A percentile compares a stretch with the other conserved stretches of the same genome.
Evolutionary conservation across 768 basidiomycete species (phyloP).

Genomic region (Sporobolomyces phaffii): DNA sequence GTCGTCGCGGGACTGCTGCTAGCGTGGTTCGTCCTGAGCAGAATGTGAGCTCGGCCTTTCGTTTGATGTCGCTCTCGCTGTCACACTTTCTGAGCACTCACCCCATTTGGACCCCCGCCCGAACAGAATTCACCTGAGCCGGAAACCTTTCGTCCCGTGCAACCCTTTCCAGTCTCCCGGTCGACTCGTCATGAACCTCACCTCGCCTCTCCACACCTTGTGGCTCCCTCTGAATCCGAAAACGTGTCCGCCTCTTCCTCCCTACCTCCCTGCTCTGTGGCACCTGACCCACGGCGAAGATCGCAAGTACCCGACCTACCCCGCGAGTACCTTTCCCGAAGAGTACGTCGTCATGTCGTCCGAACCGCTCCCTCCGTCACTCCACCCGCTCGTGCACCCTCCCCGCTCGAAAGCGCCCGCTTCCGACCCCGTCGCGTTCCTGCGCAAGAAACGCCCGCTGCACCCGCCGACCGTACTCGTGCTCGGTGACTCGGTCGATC

Average conservation of each 20-base stretch:
- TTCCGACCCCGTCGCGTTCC: conserved; percentile 28
- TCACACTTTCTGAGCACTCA: too few relatives aligned
- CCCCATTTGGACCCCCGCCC: background rate
- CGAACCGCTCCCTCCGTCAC: conserved; percentile 2
- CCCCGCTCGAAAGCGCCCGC: background rate
- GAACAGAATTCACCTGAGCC: background rate
- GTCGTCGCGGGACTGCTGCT: background rate
- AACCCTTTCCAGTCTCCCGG: conserved; percentile 25
- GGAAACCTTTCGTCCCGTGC: conserved; percentile 19
- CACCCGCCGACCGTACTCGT: conserved; percentile 33
- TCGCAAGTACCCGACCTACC: conserved; percentile 7
- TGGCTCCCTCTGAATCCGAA: conserved; percentile 26
- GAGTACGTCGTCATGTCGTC: conserved; percentile 30
- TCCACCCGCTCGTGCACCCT: background rate
- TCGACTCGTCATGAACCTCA: conserved; percentile 36
- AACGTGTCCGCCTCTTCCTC: conserved; percentile 17
- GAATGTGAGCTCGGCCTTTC: background rate
- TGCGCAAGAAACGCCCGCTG: conserved; percentile 6
- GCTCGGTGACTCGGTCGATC: conserved; percentile 38
- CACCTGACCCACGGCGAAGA: conserved; percentile 17
- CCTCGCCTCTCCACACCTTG: conserved; percentile 29
- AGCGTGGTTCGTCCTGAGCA: background rate
- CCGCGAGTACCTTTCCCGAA: conserved; percentile 7
- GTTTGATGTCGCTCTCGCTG: background rate
- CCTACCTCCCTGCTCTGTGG: conserved; percentile 37